Evolutionary conservation across 2,329 filamentous ascomycete genomes (phyloP).

Genomic region (Trichoderma pleuroti): DNA sequence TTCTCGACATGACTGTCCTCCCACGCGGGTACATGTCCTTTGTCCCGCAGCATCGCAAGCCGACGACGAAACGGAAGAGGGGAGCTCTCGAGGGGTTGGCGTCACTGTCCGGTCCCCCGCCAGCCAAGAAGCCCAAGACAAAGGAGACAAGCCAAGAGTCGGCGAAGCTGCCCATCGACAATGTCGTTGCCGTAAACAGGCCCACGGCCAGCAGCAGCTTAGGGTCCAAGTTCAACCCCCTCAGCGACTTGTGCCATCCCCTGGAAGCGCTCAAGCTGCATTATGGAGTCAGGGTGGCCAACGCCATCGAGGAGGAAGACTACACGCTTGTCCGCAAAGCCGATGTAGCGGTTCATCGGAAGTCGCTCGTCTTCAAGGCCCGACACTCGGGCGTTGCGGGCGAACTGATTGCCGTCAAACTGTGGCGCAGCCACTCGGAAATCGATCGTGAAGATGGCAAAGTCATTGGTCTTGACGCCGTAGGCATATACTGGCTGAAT

Average conservation of each 20-base stretch:
- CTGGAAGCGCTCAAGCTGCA: not conserved
- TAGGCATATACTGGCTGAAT: not conserved
- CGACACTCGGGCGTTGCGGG: not conserved
- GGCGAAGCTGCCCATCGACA: no score
- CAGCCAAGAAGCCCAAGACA: no score
- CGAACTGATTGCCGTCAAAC: not conserved
- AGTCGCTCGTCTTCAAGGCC: not conserved
- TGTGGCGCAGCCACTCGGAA: not conserved
- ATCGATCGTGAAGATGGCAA: not conserved
- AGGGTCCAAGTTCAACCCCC: not conserved
- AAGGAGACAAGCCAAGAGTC: no score
- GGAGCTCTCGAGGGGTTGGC: not conserved
- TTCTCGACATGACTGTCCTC: not conserved
- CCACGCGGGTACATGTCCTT: not conserved
- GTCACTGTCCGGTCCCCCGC: no score
- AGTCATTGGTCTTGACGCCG: no score
- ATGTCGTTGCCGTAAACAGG: not conserved
- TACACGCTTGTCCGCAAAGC: not conserved
- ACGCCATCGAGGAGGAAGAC: not conserved
- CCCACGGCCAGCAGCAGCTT: not conserved
- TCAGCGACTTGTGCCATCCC: not conserved
- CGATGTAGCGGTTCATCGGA: not conserved
- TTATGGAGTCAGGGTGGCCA: not conserved
- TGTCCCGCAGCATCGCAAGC: not conserved
- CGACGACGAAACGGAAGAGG: rapidly evolving